Percentiles rank a stretch among this genome's conserved stretches.
phyloP scores from a whole-genome alignment of 179 eudicot species.

The Actinidia arguta region DNA sequence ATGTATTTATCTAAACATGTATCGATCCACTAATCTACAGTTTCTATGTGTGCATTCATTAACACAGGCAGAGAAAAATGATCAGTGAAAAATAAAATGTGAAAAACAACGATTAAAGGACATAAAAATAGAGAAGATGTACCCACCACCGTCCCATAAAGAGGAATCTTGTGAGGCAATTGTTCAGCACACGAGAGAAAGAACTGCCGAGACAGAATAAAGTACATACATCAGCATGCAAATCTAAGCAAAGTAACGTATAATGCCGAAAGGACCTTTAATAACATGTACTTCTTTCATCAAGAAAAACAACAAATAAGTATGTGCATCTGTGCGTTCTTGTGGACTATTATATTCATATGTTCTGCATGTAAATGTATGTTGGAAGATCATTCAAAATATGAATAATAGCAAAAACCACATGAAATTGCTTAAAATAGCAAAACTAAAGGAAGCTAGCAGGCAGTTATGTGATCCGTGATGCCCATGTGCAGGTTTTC shows the following conservation, averaged over 20 bases:
- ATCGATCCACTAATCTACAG: background rate
- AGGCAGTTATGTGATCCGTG: background rate
- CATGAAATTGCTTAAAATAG: background rate
- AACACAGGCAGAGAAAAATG: background rate
- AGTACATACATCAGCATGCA: slow-evolving; percentile 16
- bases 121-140: background rate
- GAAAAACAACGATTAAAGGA: background rate
- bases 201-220: slow-evolving; percentile 52
- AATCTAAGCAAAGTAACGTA: background rate
- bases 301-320: background rate
- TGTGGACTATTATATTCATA: background rate
- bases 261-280: background rate
- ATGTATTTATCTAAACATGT: background rate
- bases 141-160: slow-evolving; percentile 92
- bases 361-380: background rate
- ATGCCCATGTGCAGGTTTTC: background rate
- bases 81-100: background rate
- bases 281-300: background rate
- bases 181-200: slow-evolving; percentile 91
- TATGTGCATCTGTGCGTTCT: background rate
- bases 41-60: background rate
- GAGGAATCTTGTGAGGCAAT: slow-evolving; percentile 93
- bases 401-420: background rate
- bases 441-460: background rate
- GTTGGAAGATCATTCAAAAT: background rate